Base-by-base conservation (phyloP, 2,329 filamentous ascomycete species). In the Botryotinia globosa region DNA sequence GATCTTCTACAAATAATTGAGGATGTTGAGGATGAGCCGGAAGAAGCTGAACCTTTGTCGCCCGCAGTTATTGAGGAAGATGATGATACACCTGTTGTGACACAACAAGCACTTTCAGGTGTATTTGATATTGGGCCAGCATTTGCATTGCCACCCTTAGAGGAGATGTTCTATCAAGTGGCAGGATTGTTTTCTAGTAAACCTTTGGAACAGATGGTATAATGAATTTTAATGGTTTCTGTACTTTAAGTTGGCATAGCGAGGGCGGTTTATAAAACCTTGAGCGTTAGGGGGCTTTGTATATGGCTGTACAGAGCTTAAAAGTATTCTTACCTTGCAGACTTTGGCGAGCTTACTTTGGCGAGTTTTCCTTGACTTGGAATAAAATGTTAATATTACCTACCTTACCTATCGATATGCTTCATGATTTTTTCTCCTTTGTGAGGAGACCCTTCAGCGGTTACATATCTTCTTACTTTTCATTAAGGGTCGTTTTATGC, bases 91-190 rank as follows among this genome's bases (percentile, higher is more conserved):
- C 87, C 87, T 10, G 88, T 94, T 29, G 87, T 94, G 29, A 85
- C 89, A 59, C 88, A 90, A 66, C 90, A 94, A 78, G 87, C 89
- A 75, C 83, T 94, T 71, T 86, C 91, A 9, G 86, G 89, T 68
- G 87, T 94, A 54, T 94, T 94, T 75, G 90, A 94, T 75, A 85
- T 86, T 22, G 89, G 89, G 3, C 89, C 90, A 3, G 87, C 90
- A 5, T 92, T 91, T 79, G 90, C 91, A 0, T 86, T 91, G 78
- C 90, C 91, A 34, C 88, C 91, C 18, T 87, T 94, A 34, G 89
- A 91, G 81, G 92, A 94, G 75, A 87, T 93, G 83, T 94, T 94
- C 79, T 89, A 91, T 81, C 88, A 90, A 81, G 90, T 95, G 56
- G 87, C 91, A 20, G 87, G 84, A 8, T 79, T 93, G 75, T 89